A percentile compares a stretch with the other conserved stretches of the same genome.
These are phyloP conservation scores for Falciphora oryzae DNA, from an alignment of 2,329 filamentous ascomycete species.

Conservation along the genomic window DNA sequence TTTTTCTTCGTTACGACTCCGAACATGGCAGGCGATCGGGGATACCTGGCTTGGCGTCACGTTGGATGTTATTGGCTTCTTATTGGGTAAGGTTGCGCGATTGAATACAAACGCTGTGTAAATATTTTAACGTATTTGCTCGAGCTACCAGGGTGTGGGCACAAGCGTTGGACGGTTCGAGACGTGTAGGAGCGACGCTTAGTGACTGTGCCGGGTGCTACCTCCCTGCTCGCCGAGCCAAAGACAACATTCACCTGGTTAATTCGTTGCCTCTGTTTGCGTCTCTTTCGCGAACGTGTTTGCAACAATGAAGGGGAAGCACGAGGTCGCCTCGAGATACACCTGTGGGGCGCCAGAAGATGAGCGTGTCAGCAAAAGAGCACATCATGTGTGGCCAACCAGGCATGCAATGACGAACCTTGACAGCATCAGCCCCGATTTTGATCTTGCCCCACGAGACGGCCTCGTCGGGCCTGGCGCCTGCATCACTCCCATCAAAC, in stretches of 20 bases:
- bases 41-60: neutral
- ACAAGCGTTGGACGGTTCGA: neutral
- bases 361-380: constrained; percentile 13
- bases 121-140: neutral
- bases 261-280: neutral
- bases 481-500: constrained; percentile 95
- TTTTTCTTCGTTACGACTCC: neutral
- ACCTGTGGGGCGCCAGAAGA: constrained; percentile 34
- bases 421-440: constrained; percentile 77
- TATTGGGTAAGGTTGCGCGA: neutral
- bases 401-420: constrained; percentile 49
- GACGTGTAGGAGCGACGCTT: no score
- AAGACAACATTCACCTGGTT: neutral
- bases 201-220: no score
- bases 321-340: constrained; percentile 58
- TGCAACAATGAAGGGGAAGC: constrained; percentile 61
- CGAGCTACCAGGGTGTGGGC: neutral
- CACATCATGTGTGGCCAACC: neutral
- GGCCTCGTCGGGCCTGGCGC: constrained; percentile 89
- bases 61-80: neutral
- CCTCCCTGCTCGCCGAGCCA: no score
- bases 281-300: constrained; percentile 59
- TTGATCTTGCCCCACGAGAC: constrained; percentile 99
- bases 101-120: neutral
- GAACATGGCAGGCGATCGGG: neutral